Conservation (phyloP, 2,329 filamentous ascomycete species). For the Stemphylium lycopersici region DNA sequence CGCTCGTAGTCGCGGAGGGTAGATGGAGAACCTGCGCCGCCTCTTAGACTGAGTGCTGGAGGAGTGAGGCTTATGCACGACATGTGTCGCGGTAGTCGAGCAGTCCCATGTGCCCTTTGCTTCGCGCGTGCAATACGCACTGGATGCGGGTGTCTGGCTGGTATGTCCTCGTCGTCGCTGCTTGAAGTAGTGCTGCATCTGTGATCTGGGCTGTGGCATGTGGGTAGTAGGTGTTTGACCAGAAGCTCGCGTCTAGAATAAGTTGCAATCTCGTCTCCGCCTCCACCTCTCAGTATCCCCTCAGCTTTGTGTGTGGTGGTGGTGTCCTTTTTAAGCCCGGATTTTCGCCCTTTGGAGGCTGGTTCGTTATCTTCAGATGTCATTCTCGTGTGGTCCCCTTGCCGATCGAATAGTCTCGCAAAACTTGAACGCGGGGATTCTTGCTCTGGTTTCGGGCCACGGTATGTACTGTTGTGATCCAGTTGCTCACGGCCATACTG, state of each 20-base stretch:
- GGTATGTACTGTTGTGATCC: background rate
- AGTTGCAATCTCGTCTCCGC: background rate
- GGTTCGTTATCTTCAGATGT: background rate
- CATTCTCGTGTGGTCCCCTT: background rate
- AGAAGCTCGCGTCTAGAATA: background rate
- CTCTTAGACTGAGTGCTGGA: slow-evolving; percentile 18
- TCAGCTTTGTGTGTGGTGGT: background rate
- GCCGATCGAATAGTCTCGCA: background rate
- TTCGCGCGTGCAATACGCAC: background rate
- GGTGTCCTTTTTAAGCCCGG: slow-evolving; percentile 12
- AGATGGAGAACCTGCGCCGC: slow-evolving; percentile 18
- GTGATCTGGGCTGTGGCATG: background rate
- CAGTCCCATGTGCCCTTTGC: background rate
- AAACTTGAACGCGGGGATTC: background rate
- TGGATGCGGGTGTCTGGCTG: background rate
- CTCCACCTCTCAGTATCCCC: slow-evolving; percentile 19
- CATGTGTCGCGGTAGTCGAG: background rate
- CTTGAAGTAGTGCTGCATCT: background rate
- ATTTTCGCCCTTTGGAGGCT: background rate
- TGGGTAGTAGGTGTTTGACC: slow-evolving; percentile 8
- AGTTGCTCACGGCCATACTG: background rate
- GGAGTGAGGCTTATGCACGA: background rate
- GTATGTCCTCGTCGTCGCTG: background rate
- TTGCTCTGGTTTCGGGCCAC: background rate
- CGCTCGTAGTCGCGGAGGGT: slow-evolving; percentile 8